Conservation (phyloP, 257 asterid species). For the Pogostemon cablin region DNA sequence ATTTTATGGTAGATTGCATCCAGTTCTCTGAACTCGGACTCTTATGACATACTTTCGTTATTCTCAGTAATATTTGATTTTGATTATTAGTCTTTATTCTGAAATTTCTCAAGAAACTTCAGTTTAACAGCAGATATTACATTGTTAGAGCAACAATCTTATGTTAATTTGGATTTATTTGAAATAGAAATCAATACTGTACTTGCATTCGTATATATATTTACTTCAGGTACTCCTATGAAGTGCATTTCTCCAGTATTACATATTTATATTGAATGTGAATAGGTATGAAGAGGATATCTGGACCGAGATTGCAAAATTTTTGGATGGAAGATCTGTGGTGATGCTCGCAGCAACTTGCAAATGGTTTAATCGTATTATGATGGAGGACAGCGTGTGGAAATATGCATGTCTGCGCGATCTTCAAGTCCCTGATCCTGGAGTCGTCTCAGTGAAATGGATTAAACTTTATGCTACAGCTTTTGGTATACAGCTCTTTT, state of each 20-base stretch:
- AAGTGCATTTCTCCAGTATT: conserved; percentile 27
- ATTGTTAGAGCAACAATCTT: not conserved
- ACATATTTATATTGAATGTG: conserved; percentile 25
- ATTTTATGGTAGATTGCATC: conserved; percentile 16
- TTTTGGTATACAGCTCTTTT: conserved; percentile 59
- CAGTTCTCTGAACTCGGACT: not conserved
- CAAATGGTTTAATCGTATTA: conserved; percentile 74
- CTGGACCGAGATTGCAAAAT: conserved; percentile 95
- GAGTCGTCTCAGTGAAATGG: conserved; percentile 72
- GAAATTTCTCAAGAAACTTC: conserved; percentile 18
- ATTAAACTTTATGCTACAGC: conserved; percentile 75
- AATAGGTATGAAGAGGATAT: conserved; percentile 83
- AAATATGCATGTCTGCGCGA: conserved; percentile 83
- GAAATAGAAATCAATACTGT: not conserved
- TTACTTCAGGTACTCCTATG: conserved; percentile 1
- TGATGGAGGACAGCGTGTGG: conserved; percentile 84
- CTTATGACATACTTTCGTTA: not conserved
- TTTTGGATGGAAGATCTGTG: conserved; percentile 85
- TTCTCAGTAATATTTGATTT: not conserved
- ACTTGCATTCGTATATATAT: not conserved
- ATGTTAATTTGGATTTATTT: conserved; percentile 6
- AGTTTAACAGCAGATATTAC: conserved; percentile 15
- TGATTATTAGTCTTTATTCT: not conserved
- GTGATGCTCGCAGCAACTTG: conserved; percentile 80
- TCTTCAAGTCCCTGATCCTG: conserved; percentile 90